These are phyloP conservation scores for Fusarium sp. DNA, from an alignment of 2,329 filamentous ascomycete genomes.

Conservation along the genomic window DNA sequence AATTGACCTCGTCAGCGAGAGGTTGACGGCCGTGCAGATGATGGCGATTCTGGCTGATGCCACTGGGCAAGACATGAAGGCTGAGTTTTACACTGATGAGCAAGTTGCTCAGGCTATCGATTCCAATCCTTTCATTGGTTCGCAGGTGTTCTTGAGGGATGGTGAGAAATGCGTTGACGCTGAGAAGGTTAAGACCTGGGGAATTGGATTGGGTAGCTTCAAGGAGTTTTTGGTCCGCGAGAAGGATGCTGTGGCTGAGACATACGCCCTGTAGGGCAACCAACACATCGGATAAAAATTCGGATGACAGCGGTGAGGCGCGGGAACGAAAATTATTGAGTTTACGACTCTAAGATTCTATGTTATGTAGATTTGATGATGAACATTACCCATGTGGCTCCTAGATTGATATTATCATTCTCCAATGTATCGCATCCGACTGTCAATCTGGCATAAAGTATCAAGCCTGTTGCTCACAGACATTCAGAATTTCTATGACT, in stretches of 20 bases:
- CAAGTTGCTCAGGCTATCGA: neutral
- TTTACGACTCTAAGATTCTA: neutral
- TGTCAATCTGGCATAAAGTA: too few relatives aligned
- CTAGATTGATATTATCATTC: too few relatives aligned
- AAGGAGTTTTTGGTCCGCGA: neutral
- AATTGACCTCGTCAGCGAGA: neutral
- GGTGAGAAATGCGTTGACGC: neutral
- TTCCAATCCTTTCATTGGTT: neutral
- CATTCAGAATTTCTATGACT: accelerated
- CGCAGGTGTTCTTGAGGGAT: neutral
- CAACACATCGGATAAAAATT: too few relatives aligned
- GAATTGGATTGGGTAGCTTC: neutral
- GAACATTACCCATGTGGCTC: too few relatives aligned
- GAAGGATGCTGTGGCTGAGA: neutral
- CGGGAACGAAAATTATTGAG: accelerated
- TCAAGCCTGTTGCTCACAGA: too few relatives aligned
- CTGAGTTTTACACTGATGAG: neutral
- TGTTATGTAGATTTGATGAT: accelerated
- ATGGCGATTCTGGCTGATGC: neutral
- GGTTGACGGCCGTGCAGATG: neutral
- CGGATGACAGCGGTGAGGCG: accelerated
- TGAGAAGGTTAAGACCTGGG: neutral
- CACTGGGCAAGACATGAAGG: neutral
- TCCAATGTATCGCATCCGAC: too few relatives aligned
- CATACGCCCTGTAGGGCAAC: neutral